These are phyloP conservation scores for Fusarium begoniae DNA, from an alignment of 2,329 filamentous ascomycete genomes.

Conservation along the genomic window DNA sequence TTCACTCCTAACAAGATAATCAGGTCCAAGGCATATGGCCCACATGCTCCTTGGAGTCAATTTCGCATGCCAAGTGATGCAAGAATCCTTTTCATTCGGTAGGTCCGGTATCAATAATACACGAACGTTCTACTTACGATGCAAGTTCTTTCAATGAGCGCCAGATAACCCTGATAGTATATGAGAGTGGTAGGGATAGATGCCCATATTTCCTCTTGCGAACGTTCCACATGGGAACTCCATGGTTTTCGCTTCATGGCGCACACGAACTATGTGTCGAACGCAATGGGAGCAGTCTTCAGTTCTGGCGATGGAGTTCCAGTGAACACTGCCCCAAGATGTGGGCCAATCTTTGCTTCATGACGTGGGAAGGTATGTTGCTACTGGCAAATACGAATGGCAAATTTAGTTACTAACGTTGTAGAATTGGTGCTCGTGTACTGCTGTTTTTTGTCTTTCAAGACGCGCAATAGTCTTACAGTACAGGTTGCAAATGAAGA, in stretches of 20 bases:
- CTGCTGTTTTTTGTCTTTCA: conserved; percentile 66
- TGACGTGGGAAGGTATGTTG: conserved; percentile 67
- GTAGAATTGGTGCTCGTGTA: conserved; percentile 69
- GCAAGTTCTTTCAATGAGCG: conserved; percentile 65
- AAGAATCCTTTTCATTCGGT: conserved; percentile 65
- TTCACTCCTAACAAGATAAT: background rate
- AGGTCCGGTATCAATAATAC: conserved; percentile 6
- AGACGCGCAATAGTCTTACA: conserved; percentile 59
- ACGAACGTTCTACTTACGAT: background rate
- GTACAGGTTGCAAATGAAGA: conserved; percentile 57
- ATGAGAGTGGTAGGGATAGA: conserved; percentile 54
- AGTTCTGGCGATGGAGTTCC: conserved; percentile 62
- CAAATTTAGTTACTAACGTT: conserved; percentile 8
- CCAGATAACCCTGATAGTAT: conserved; percentile 62
- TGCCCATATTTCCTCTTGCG: conserved; percentile 60
- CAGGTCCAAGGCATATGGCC: conserved; percentile 59
- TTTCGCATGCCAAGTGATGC: conserved; percentile 57
- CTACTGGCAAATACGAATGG: background rate
- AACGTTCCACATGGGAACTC: conserved; percentile 50
- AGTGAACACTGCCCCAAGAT: conserved; percentile 54
- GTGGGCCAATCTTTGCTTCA: conserved; percentile 66
- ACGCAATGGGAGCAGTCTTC: conserved; percentile 58
- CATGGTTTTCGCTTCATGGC: conserved; percentile 60
- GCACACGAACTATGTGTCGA: conserved; percentile 64
- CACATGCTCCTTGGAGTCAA: conserved; percentile 54